phyloP scores from a whole-genome alignment of 768 basidiomycete genomes.

The Naematelia aurantialba region DNA sequence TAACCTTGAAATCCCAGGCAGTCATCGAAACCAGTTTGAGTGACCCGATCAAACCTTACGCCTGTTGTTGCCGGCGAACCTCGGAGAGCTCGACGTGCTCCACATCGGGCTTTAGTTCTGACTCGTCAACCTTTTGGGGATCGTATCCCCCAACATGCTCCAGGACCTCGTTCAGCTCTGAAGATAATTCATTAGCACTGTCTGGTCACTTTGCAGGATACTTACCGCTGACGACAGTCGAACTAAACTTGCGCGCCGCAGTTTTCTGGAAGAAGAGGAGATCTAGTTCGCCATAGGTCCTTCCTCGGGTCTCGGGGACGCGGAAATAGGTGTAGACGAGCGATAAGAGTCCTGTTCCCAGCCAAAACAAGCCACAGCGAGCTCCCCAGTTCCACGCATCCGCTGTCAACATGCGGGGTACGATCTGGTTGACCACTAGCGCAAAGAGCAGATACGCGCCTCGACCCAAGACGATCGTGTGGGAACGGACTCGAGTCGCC shows the following conservation, averaged over 20 bases:
- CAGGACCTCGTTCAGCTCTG: not conserved
- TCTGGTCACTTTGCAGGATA: too few relatives aligned
- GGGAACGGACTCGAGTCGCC: slow-evolving; percentile 17
- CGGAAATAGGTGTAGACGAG: slow-evolving; percentile 15
- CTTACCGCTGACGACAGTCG: slow-evolving; percentile 13
- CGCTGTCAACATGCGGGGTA: slow-evolving; percentile 19
- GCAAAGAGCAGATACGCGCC: slow-evolving; percentile 19
- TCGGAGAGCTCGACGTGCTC: not conserved
- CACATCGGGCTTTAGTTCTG: not conserved
- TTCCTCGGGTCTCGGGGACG: slow-evolving; percentile 10
- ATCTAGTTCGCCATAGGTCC: slow-evolving; percentile 31
- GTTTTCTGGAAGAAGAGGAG: slow-evolving; percentile 35
- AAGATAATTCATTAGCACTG: not conserved
- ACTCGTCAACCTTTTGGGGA: not conserved
- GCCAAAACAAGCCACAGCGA: slow-evolving; percentile 17
- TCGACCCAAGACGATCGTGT: slow-evolving; percentile 27
- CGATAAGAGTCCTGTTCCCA: slow-evolving; percentile 20
- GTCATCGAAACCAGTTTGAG: too few relatives aligned
- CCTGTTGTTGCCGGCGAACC: too few relatives aligned
- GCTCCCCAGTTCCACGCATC: slow-evolving; percentile 29
- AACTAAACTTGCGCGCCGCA: slow-evolving; percentile 31
- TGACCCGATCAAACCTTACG: too few relatives aligned
- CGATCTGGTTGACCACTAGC: slow-evolving; percentile 20
- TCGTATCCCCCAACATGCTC: not conserved
- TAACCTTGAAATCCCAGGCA: too few relatives aligned